These are phyloP conservation scores for Eucalyptus leucophloia DNA, from an alignment of 345 rosid species.

Conservation along the genomic window DNA sequence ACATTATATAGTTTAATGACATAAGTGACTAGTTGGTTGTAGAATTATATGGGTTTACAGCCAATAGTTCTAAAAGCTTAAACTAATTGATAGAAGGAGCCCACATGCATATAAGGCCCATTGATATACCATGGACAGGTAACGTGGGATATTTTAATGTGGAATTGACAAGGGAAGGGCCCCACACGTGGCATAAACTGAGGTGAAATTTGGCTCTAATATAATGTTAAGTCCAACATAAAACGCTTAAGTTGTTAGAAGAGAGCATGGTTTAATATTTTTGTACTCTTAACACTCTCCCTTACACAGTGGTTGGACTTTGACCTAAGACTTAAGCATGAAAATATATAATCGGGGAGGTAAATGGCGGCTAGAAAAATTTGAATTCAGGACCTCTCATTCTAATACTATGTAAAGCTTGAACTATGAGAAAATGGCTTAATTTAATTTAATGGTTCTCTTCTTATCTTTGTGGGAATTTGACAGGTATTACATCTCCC, in stretches of 20 bases:
- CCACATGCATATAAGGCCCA: not conserved
- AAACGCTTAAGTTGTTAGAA: not conserved
- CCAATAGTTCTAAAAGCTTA: not conserved
- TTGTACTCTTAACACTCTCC: not conserved
- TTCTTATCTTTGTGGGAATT: not conserved
- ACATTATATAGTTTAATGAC: not conserved
- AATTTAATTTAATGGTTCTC: not conserved
- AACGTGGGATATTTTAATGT: not conserved
- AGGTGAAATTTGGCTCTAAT: not conserved
- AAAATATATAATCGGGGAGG: not conserved
- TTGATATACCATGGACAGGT: not conserved
- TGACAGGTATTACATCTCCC: conserved; percentile 88
- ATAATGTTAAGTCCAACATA: not conserved
- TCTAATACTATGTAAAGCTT: not conserved
- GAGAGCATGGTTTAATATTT: not conserved
- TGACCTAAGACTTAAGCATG: not conserved
- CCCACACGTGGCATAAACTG: not conserved
- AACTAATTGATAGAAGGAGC: not conserved
- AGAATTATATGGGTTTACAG: not conserved
- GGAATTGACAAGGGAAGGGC: not conserved
- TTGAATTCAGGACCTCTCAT: not conserved
- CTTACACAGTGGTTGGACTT: not conserved
- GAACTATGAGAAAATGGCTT: not conserved
- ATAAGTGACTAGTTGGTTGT: not conserved
- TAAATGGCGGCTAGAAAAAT: not conserved